Base-by-base conservation (phyloP, 192 early-diverging fungal genomes). In the Diversispora eburnea region DNA sequence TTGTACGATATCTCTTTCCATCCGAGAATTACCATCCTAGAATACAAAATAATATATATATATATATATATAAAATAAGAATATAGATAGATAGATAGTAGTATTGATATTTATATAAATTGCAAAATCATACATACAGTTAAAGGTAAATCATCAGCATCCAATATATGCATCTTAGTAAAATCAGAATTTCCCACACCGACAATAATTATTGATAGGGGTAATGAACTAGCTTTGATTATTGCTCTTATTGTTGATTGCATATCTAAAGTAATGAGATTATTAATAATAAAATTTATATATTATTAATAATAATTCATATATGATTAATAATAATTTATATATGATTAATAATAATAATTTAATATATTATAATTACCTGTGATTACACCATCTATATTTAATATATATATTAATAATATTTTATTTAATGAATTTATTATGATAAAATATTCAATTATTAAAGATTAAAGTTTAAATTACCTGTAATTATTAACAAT, bases 121-220 rank as follows among this genome's bases (percentile, higher is more conserved):
- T 33, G 25, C 25, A 33, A 33, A 1, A 33, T 70, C 67, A 67
- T 73, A 47, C 25, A 19, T 57, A 77, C 75, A 39, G 62, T 46
- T 46, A 80, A 73, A 17, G 20, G 41, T 33, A 55, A 78, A 54
- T 84, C 72, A 65, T 87, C 86, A 8, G 71, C 81, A 77, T 87
- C 86, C 39, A 87, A 74, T 9, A 55, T n/a, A 12, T 82, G 48
- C 86, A 87, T 87, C 43, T 75, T 82, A 20, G 70, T 60, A 73
- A 87, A 87, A 20, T 85, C 67, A 17, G 81, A 83, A 48, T 81
- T 54, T 7, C 86, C 86, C 15, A 87, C 82, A 43, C 86, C 86
- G 8, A 87, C 83, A 78, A 87, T 87, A 41, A 87, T 70, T 46
- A 87, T 85, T 8, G 25, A 33, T 33, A 33, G 25, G 2, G 25